Evolutionary conservation across 2,329 filamentous ascomycete species (phyloP).

Genomic region (Phyllachora maydis): DNA sequence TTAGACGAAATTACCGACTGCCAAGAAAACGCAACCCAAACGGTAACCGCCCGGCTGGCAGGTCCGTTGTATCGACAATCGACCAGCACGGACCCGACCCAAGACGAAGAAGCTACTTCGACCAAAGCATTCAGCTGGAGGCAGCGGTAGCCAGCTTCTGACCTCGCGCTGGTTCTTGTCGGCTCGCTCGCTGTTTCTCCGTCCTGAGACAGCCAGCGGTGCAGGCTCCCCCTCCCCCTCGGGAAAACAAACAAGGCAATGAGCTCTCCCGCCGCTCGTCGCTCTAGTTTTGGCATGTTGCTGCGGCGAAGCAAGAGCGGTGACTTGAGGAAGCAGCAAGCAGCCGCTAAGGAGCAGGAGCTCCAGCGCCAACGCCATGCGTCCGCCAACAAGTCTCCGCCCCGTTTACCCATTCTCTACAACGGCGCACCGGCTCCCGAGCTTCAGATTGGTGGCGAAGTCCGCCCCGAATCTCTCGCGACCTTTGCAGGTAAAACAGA

Average conservation of each 20-base stretch:
- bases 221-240: constrained; percentile 5
- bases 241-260: too few species aligned
- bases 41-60: too few species aligned
- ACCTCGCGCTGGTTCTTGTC: too few species aligned
- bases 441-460: constrained; percentile 34
- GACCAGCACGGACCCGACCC: too few species aligned
- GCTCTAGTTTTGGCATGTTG: constrained; percentile 33
- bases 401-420: constrained; percentile 30
- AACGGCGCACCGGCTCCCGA: constrained; percentile 23
- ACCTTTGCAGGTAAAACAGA: constrained; percentile 28
- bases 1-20: too few species aligned
- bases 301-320: constrained; percentile 48
- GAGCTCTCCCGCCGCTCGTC: constrained; percentile 15
- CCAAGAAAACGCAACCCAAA: too few species aligned
- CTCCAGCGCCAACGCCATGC: constrained; percentile 27
- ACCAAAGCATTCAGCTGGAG: too few species aligned
- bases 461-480: constrained; percentile 39
- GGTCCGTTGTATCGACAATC: too few species aligned
- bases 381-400: constrained; percentile 22
- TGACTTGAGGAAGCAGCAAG: constrained; percentile 42
- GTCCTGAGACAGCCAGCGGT: constrained; percentile 2
- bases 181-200: constrained; percentile 1
- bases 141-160: too few species aligned
- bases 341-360: constrained; percentile 26
- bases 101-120: too few species aligned